Evolutionary conservation across 768 basidiomycete genomes (phyloP).

Genomic region (Boletus tomentosulus): DNA sequence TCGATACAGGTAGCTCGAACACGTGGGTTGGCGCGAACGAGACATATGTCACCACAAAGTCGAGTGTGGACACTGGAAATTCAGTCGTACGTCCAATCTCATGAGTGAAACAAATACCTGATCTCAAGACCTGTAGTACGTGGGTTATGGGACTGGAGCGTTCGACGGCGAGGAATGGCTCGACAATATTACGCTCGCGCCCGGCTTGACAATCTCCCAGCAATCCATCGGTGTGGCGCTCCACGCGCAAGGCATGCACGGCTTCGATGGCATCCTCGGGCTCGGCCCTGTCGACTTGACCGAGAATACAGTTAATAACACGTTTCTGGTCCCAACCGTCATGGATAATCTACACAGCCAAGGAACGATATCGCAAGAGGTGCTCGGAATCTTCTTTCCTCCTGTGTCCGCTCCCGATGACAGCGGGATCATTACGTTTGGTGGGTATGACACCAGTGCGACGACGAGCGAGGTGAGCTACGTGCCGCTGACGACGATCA

Average conservation of each 20-base stretch:
- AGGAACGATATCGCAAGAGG: constrained; percentile 23
- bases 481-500: constrained; percentile 20
- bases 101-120: background rate
- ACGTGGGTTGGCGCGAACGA: constrained; percentile 28
- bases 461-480: constrained; percentile 17
- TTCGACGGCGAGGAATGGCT: constrained; percentile 16
- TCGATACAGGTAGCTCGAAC: constrained; percentile 32
- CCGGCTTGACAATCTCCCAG: constrained; percentile 1
- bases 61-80: constrained; percentile 15
- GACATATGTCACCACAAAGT: constrained; percentile 12
- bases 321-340: constrained; percentile 29
- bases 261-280: constrained; percentile 39
- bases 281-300: constrained; percentile 34
- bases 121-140: constrained; percentile 6
- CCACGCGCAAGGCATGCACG: constrained; percentile 21
- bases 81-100: constrained; percentile 12
- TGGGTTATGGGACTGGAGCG: constrained; percentile 1
- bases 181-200: constrained; percentile 11
- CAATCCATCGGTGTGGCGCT: constrained; percentile 38
- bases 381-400: constrained; percentile 33
- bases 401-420: constrained; percentile 20
- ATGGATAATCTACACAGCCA: constrained; percentile 32
- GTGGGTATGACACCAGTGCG: constrained; percentile 17
- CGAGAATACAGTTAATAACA: constrained; percentile 13
- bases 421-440: constrained; percentile 27